Evolutionary conservation across 768 basidiomycete species (phyloP), one percentile per base, ranked within the genome.

Genomic region (Rhizopogon sp.): DNA sequence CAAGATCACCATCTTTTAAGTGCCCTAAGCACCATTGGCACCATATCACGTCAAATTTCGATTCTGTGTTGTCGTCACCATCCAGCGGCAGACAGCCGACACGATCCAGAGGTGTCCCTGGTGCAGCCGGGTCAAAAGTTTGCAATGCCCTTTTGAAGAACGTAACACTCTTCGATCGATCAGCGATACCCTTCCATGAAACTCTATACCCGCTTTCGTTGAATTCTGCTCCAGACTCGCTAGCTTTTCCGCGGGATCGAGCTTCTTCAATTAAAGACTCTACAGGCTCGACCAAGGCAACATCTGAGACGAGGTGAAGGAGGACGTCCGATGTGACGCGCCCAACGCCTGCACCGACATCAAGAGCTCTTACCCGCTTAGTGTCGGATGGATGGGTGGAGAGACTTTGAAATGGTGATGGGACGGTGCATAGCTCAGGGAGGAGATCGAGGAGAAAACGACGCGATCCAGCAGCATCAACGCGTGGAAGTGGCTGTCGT

Each of bases 21-120:
- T 95, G 90, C 2, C 92, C 90, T 14, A 98, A 78, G 73, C 95
- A 96, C 96, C 96, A 98, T 69, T 99, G 96, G 63, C 91, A 92
- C 95, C 92, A 94, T 55, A 96, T 80, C 52, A 94, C 81, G 70
- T 99, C 96, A 70, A 93, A 98, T 1, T 81, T 81, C 43, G 76
- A 72, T 17, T 76, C 69, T n/a, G 74, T 66, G 35, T 81, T 80
- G 50, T 79, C 82, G 22, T 79, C 79, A 40, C 76, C 80, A 39
- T 65, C 64, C 28, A 74, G 74, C 0, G 79, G 75, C n/a, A 71
- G 71, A 65, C 80, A 82, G 3, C 91, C 91, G 6, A 93, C 73
- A 13, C 88, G 82, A 49, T 84, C 88, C 28, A 88, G 66, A 56
- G 81, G 76, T 6, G 46, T 50, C 43, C 49, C 56, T 1, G 81